Base-by-base conservation (phyloP, 768 basidiomycete species). In the Clavaria fumosa region DNA sequence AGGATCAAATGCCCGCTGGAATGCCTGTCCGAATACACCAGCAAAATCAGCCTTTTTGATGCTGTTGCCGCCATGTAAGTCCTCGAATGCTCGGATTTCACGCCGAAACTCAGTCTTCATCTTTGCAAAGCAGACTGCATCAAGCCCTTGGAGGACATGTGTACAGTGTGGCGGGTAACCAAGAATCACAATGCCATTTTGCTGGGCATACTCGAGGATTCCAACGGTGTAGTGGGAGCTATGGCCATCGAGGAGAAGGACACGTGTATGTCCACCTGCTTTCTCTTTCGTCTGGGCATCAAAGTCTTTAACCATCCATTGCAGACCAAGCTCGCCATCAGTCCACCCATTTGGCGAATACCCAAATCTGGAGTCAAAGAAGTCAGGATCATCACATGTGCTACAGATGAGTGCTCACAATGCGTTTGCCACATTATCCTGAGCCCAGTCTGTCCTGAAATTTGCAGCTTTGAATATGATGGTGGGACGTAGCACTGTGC, bases 81-180 rank as follows among this genome's bases (percentile, higher is more conserved):
- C 17, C 19, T 38, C 37, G 23, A 38, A 38, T 3, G 3, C 24
- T 9, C 19, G 3, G 11, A 38, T 28, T 4, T 28, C 24, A 31
- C 31, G 2, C 5, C 19, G 23, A n/a, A 26, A 38, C 23, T 10
- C 14, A 3, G 21, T 9, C 17, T 67, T 67, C 56, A 66, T 54
- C 37, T 36, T 49, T 20, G 51, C 57, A 45, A 67, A 67, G 41
- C 60, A 62, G 2, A 61, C 59, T n/a, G 65, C 61, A 47, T 67
- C 60, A 17, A 67, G 58, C 6, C 62, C 61, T 44, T 67, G 64
- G 4, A 62, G 48, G 0, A 52, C 53, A 50, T 66, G 58, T 0
- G 57, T 64, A 41, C 57, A 61, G 34, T 64, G 61, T 9, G 57
- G 48, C 39, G 56, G 64, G 43, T 64, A 66, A 2, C 52, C 54